Evolutionary conservation across 2,329 filamentous ascomycete species (phyloP), one percentile per base, ranked within the genome.

Genomic region (Penicillium sp.): DNA sequence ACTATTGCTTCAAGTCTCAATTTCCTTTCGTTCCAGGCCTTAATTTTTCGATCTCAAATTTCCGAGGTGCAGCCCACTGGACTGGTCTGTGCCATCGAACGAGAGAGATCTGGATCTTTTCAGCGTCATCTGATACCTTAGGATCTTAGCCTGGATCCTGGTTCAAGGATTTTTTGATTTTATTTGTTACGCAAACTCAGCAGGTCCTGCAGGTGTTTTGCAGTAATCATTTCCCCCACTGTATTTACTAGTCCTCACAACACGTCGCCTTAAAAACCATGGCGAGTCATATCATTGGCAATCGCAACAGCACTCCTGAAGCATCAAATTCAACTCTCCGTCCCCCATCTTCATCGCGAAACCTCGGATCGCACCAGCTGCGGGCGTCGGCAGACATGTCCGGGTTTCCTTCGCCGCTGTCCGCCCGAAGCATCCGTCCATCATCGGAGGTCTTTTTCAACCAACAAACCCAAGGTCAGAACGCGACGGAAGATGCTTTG

Each of bases 291-390:
- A 80, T 86, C 65, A 85, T 88, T 75, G 86, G 86, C 67, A 97
- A 97, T 79, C 89, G 94, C 70, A 97, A 97, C 79, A 97, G 93
- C 83, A 97, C 93, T 45, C 94, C 94, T 55, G 94, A 97, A 81
- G 91, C 89, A 53, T 89, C 88, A 68, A 91, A 87, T 70, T 86
- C 90, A 60, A 89, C 88, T 53, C 87, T 91, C 64, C 87, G 96
- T 70, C 89, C 93, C 61, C 91, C 93, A 48, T 90, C 92, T 49
- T 89, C 93, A 59, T 89, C 93, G 64, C 86, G 93, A 67, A 84
- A 88, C 44, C 82, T 96, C 60, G 84, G 89, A 61, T 88, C 88
- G 55, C 90, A 93, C 76, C 90, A 94, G 74, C 87, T 99, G 62
- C 91, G 94, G 70, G 91, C 93, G 47, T 99, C 94, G 52, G 93